Evolutionary conservation across 306 rosid species (phyloP), one percentile per base, ranked within the genome.

Genomic region (Pterocarpus macrocarpus): DNA sequence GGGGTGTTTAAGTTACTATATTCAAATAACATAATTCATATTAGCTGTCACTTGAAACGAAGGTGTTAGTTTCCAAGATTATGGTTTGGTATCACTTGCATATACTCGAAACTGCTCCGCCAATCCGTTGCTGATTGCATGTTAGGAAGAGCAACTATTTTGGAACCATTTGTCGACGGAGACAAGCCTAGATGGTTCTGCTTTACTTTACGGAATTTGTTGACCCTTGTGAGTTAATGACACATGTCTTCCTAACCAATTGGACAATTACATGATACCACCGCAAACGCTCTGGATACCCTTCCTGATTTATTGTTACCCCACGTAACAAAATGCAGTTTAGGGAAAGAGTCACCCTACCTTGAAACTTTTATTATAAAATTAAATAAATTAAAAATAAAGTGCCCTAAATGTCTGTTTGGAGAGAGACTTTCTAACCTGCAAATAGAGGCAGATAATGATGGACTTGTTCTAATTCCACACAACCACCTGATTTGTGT

Each of bases 231-330:
- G 79, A 76, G 49, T 45, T 78, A 35, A 73, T 36, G 41, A 30
- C 49, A 22, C 50, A 79, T 78, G 47, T 67, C 47, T 50, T 65
- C 16, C 78, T 61, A 84, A 79, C 87, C 17, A 68, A 74, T 16
- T 80, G 78, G 84, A 84, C 70, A 75, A 80, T 14, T 55, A 80
- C 87, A 74, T 52, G 13, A 73, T 78, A 66, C 80, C 86, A 76
- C 28, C 76, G 12, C 55, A 28, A 22, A 22, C 28, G 6, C 8
- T 43, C 6, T 72, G 41, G 1, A 43, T 35, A 52, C 32, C 12
- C 45, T 43, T 73, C 58, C 66, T 57, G 3, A 66, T 66, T 64
- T 64, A 33, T 76, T 67, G 71, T 74, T 67, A 30, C 44, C 55
- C 71, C 64, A 57, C 58, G 64, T 53, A 44, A 45, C 39, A 47